phyloP scores from a whole-genome alignment of 2,329 filamentous ascomycete genomes.

The Fusarium sterilihyphosum region DNA sequence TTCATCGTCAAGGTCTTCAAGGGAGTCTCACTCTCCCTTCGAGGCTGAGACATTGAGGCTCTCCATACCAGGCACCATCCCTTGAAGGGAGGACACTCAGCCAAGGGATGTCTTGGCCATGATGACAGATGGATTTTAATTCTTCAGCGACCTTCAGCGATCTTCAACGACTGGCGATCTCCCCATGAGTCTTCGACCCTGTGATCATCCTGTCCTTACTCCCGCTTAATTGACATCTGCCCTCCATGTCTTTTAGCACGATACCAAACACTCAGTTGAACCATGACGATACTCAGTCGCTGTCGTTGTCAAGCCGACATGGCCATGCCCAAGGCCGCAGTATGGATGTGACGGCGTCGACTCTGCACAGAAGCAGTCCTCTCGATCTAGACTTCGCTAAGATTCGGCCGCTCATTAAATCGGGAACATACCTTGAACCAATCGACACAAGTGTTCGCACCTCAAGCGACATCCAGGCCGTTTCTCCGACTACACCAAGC shows the following conservation, averaged over 20 bases:
- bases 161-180: not conserved
- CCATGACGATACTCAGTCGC: not conserved
- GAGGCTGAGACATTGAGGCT: not conserved
- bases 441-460: not conserved
- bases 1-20: not conserved
- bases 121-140: not conserved
- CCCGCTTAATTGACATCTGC: not conserved
- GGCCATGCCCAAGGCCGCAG: not conserved
- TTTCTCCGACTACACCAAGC: not conserved
- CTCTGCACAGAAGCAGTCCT: conserved; percentile 21
- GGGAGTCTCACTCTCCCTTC: not conserved
- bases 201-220: not conserved
- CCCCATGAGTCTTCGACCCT: not conserved
- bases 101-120: not conserved
- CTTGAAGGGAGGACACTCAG: conserved; percentile 1
- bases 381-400: conserved; percentile 23
- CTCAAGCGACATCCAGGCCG: not conserved
- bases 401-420: conserved; percentile 1
- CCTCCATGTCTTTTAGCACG: conserved; percentile 2
- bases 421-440: not conserved
- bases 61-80: not conserved
- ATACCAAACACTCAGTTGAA: not conserved
- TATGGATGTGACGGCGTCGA: conserved; percentile 23
- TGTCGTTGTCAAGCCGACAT: not conserved
- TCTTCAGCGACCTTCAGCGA: not conserved